Percentiles rank a stretch among this genome's conserved stretches.
Evolutionary conservation across 129 eudicot species (phyloP).

Genomic region (Solidago caesia): DNA sequence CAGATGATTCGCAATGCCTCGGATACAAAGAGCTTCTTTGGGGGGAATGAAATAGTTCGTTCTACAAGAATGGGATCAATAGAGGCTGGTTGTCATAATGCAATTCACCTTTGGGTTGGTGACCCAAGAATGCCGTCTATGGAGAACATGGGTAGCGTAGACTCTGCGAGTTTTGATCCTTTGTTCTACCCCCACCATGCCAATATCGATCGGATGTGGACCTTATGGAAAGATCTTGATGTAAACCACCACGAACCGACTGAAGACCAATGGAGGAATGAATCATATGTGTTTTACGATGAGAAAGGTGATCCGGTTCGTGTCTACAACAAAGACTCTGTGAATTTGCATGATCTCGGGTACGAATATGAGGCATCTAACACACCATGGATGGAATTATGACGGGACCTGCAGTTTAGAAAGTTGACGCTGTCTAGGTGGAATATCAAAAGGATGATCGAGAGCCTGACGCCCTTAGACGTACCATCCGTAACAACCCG

Average conservation of each 20-base stretch:
- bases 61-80: neutral
- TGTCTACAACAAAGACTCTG: slow-evolving; percentile 18
- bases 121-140: neutral
- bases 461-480: too few relatives aligned
- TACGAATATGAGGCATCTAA: slow-evolving; percentile 14
- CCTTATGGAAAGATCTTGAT: neutral
- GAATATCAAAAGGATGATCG: too few relatives aligned
- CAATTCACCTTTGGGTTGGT: slow-evolving; percentile 16
- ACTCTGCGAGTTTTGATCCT: slow-evolving; percentile 21
- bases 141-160: slow-evolving; percentile 21
- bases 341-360: slow-evolving; percentile 13
- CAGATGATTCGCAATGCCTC: slow-evolving; percentile 26
- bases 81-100: slow-evolving; percentile 9
- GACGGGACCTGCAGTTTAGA: too few relatives aligned
- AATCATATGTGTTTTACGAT: slow-evolving; percentile 25
- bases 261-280: slow-evolving; percentile 18
- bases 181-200: slow-evolving; percentile 24
- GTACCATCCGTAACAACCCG: too few relatives aligned
- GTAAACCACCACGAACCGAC: neutral
- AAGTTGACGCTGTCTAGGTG: too few relatives aligned
- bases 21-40: slow-evolving; percentile 27
- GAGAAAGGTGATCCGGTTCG: slow-evolving; percentile 26
- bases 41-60: slow-evolving; percentile 4
- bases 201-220: slow-evolving; percentile 28
- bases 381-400: neutral